A percentile compares a stretch with the other conserved stretches of the same genome.
phyloP scores from a whole-genome alignment of 805 yeast genomes.

The Cyberlindnera japonica region DNA sequence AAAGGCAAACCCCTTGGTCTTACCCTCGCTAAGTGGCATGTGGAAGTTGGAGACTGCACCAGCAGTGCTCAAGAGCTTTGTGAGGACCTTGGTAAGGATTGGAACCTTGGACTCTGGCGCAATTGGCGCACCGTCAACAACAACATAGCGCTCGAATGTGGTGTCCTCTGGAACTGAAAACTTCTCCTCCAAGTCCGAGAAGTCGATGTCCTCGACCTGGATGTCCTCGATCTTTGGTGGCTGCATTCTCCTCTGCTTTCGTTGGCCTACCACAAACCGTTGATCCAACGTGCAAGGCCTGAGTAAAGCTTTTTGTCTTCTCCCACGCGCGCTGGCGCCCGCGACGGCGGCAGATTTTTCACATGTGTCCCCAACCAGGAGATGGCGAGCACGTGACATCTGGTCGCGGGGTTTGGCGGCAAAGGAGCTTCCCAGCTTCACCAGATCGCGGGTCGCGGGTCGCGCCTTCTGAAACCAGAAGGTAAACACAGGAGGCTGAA shows the following conservation, averaged over 20 bases:
- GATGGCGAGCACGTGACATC: too few species aligned
- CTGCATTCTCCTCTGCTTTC: constrained; percentile 24
- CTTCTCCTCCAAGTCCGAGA: constrained; percentile 79
- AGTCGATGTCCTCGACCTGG: constrained; percentile 66
- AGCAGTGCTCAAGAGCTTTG: constrained; percentile 70
- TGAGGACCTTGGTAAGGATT: constrained; percentile 77
- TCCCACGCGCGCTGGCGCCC: too few species aligned
- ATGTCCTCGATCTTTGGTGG: constrained; percentile 42
- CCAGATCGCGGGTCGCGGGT: too few species aligned
- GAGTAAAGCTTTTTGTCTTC: too few species aligned
- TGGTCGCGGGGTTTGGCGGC: too few species aligned
- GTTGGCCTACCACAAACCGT: too few species aligned
- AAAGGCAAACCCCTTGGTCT: constrained; percentile 82
- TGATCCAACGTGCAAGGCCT: too few species aligned
- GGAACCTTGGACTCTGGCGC: constrained; percentile 89
- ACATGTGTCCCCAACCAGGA: too few species aligned
- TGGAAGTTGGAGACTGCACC: constrained; percentile 76
- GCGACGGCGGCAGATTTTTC: too few species aligned
- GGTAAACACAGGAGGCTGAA: too few species aligned
- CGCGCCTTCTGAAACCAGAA: too few species aligned
- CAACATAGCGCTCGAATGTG: constrained; percentile 71
- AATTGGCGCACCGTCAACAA: constrained; percentile 93
- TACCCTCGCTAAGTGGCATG: constrained; percentile 78
- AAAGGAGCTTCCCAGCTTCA: too few species aligned
- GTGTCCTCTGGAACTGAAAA: constrained; percentile 58